Percentiles rank a stretch among this genome's conserved stretches.
Evolutionary conservation across 306 rosid genomes (phyloP).

Genomic region (Vigna hirtella): DNA sequence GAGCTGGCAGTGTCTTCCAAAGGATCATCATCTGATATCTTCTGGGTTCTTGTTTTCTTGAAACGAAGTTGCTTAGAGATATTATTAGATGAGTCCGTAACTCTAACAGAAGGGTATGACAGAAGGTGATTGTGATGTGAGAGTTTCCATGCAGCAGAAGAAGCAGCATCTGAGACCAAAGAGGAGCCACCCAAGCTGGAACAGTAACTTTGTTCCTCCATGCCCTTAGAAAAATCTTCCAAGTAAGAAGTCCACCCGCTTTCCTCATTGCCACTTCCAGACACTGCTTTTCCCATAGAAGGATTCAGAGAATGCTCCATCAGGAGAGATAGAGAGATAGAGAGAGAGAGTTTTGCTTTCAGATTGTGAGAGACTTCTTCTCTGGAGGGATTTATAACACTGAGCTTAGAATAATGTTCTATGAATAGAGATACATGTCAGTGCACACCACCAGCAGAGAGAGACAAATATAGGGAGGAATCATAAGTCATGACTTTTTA

Average conservation of each 20-base stretch:
- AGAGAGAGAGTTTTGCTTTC: background rate
- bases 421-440: background rate
- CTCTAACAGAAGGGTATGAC: conserved; percentile 15
- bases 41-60: conserved; percentile 70
- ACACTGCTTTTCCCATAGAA: conserved; percentile 50
- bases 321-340: background rate
- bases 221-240: conserved; percentile 61
- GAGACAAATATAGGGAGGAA: background rate
- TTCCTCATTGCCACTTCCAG: conserved; percentile 53
- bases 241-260: conserved; percentile 97
- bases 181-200: conserved; percentile 66
- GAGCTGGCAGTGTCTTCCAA: conserved; percentile 97
- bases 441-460: background rate
- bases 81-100: conserved; percentile 21
- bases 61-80: conserved; percentile 50
- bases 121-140: conserved; percentile 41
- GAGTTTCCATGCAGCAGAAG: conserved; percentile 71
- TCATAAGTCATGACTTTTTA: background rate
- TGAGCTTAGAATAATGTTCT: background rate
- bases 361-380: conserved; percentile 38
- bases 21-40: conserved; percentile 60
- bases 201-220: conserved; percentile 36
- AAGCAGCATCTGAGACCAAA: conserved; percentile 91
- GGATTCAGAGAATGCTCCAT: conserved; percentile 62
- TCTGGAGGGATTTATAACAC: conserved; percentile 41